Base-by-base conservation (phyloP, 768 basidiomycete species). In the Chalciporus piperatus region DNA sequence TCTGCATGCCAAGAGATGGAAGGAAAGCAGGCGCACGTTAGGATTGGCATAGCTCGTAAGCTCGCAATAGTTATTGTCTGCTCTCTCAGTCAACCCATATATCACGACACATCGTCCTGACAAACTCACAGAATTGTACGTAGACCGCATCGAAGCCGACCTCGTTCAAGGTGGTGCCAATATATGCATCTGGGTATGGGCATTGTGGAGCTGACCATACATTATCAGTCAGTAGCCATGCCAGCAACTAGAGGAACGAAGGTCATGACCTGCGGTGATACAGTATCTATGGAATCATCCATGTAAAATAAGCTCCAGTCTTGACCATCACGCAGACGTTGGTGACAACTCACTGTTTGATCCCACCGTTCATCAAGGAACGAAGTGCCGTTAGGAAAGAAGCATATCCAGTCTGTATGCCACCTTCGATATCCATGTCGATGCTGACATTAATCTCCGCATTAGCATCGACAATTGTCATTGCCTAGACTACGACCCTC, bases 341-440 rank as follows among this genome's bases (percentile, higher is more conserved):
- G 4, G 22, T 19, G 17, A 0, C 13, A 48, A 64, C 66, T 54
- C 54, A 67, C 65, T 40, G 28, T 27, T 67, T 67, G 47, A 45
- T 55, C 33, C 66, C 65, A 17, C 62, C 59, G 19, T 66, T 2
- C 66, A 68, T 68, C 52, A 67, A 56, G 13, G 32, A 23, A 19
- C 65, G 56, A 23, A 67, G 58, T 13, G 66, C 58, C 9, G 56
- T 62, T 32, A 67, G 41, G 41, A 73, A 73, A 1, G 70, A 50
- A 17, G 54, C 47, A 50, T 63, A 71, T 20, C 66, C 62, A 8
- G 63, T 56, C 25, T 59, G 63, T 8, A 54, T 57, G 10, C 77
- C 77, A 12, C 76, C 74, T 62, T 79, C 78, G 49, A 79, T 75
- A 56, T 79, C 78, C 51, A 79, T 64, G 52, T 79, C 78, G 43